A percentile compares a stretch with the other conserved stretches of the same genome.
Conservation (phyloP, 1,284 basidiomycete genomes). For the Heterobasidion occidentale region DNA sequence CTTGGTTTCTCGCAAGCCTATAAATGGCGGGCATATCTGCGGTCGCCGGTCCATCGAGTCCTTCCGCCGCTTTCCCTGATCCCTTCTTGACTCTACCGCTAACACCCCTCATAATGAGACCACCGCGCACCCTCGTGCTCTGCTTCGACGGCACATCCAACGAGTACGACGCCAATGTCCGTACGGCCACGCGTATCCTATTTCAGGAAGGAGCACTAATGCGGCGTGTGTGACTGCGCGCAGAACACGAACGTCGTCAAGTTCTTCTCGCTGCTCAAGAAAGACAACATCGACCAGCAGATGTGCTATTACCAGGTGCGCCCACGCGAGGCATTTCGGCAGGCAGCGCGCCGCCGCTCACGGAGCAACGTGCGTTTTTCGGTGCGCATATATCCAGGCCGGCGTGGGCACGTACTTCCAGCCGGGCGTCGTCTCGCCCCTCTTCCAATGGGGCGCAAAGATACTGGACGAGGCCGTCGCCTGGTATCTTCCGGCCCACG, state of each 20-base stretch:
- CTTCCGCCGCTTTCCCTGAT: background rate
- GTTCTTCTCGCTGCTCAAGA: conserved; percentile 53
- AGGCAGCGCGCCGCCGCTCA: background rate
- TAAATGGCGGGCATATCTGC: background rate
- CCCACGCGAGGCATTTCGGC: background rate
- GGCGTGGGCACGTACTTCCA: conserved; percentile 56
- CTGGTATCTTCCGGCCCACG: conserved; percentile 58
- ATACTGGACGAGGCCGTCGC: conserved; percentile 51
- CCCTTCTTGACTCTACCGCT: background rate
- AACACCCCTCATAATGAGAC: background rate
- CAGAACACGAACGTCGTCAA: conserved; percentile 71
- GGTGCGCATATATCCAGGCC: conserved; percentile 25
- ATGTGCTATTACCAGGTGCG: conserved; percentile 61
- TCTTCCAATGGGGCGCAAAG: conserved; percentile 40
- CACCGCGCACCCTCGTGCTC: conserved; percentile 40
- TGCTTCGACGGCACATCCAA: conserved; percentile 59
- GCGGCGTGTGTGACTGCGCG: background rate
- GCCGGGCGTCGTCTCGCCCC: conserved; percentile 43
- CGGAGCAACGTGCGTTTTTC: background rate
- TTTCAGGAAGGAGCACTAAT: background rate
- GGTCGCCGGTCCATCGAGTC: background rate
- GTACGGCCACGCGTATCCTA: conserved; percentile 6
- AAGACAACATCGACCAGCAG: conserved; percentile 47
- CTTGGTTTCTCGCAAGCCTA: too few relatives aligned
- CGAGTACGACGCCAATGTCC: conserved; percentile 33